Conservation (phyloP, 202 grass and related monocot genomes). For the Alloteropsis angusta region DNA sequence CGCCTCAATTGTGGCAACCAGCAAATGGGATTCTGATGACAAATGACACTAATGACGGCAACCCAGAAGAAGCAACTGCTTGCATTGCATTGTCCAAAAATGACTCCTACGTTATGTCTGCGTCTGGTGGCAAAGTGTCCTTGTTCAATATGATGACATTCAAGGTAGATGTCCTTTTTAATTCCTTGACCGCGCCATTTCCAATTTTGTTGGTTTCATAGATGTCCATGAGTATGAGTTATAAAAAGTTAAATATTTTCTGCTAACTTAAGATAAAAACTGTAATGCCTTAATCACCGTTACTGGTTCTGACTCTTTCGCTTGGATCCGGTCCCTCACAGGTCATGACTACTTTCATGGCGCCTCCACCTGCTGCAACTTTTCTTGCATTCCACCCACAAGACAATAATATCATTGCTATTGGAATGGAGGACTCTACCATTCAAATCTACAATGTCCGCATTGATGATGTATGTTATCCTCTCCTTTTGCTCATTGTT, state of each 20-base stretch:
- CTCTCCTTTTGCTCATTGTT: not conserved
- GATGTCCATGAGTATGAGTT: not conserved
- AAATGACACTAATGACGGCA: slow-evolving; percentile 76
- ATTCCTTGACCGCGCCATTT: not conserved
- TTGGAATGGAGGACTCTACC: slow-evolving; percentile 89
- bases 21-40: slow-evolving; percentile 91
- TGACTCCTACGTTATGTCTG: slow-evolving; percentile 97
- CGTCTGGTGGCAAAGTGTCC: slow-evolving; percentile 92
- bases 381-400: slow-evolving; percentile 97
- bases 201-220: not conserved
- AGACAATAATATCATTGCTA: slow-evolving; percentile 98
- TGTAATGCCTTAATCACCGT: not conserved
- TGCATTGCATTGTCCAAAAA: slow-evolving; percentile 97
- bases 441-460: slow-evolving; percentile 97
- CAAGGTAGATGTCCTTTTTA: slow-evolving; percentile 54
- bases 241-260: not conserved
- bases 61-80: slow-evolving; percentile 87
- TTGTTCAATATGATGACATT: slow-evolving; percentile 99
- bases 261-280: not conserved
- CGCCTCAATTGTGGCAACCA: slow-evolving; percentile 89
- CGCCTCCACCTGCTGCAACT: slow-evolving; percentile 82
- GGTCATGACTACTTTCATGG: slow-evolving; percentile 99
- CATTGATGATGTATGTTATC: slow-evolving; percentile 51
- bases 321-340: slow-evolving; percentile 20
- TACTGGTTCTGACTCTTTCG: not conserved